phyloP scores from a whole-genome alignment of 768 basidiomycete species.

The Lentinus tigrinus region DNA sequence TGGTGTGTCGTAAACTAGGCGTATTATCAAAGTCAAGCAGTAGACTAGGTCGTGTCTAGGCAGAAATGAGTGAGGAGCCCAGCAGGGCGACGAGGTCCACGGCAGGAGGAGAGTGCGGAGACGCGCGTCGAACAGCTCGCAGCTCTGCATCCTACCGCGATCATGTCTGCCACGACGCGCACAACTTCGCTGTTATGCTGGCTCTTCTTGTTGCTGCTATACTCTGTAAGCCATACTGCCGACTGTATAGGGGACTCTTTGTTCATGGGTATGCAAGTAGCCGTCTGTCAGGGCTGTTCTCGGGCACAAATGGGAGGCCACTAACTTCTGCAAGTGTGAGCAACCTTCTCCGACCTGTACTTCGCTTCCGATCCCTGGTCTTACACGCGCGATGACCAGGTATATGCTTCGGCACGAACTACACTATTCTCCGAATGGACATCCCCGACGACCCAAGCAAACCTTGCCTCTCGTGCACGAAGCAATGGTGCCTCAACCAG shows the following conservation, averaged over 20 bases:
- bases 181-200: constrained; percentile 15
- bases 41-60: constrained; percentile 4
- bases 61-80: constrained; percentile 4
- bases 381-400: constrained; percentile 44
- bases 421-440: constrained; percentile 78
- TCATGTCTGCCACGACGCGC: constrained; percentile 16
- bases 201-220: constrained; percentile 19
- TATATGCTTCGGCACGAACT: constrained; percentile 88
- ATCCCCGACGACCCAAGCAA: constrained; percentile 83
- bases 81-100: constrained; percentile 10
- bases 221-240: constrained; percentile 17
- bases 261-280: constrained; percentile 23
- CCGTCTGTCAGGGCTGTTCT: constrained; percentile 42
- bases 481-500: constrained; percentile 94
- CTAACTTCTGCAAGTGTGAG: constrained; percentile 87
- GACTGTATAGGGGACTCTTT: neutral
- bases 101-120: constrained; percentile 8
- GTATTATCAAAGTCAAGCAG: constrained; percentile 3
- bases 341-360: constrained; percentile 7
- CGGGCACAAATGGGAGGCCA: constrained; percentile 81
- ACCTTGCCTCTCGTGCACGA: constrained; percentile 91
- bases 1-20: neutral
- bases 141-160: constrained; percentile 11
- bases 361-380: neutral
- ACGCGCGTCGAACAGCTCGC: constrained; percentile 10